Percentiles rank a stretch among this genome's conserved stretches.
These are phyloP conservation scores for Fusarium dlaminii DNA, from an alignment of 2,329 filamentous ascomycete species.

Conservation along the genomic window DNA sequence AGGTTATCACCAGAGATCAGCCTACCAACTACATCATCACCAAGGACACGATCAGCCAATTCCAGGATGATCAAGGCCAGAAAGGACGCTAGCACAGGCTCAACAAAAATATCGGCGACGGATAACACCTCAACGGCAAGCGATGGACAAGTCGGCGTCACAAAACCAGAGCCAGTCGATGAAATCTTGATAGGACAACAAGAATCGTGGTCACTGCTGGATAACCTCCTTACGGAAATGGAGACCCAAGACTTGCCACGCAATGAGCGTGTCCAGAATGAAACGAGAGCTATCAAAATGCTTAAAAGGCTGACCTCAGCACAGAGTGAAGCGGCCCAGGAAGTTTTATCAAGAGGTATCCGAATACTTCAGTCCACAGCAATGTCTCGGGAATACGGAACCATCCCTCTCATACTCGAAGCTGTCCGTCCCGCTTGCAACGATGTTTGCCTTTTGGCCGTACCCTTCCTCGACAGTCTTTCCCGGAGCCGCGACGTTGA, in stretches of 20 bases:
- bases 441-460: constrained; percentile 37
- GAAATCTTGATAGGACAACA: neutral
- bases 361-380: constrained; percentile 39
- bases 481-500: constrained; percentile 18
- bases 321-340: constrained; percentile 13
- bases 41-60: neutral
- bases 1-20: constrained; percentile 22
- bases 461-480: constrained; percentile 38
- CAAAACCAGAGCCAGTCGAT: neutral
- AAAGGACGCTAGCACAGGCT: neutral
- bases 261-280: neutral
- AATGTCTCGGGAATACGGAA: constrained; percentile 26
- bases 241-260: neutral
- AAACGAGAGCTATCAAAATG: constrained; percentile 23
- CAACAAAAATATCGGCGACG: neutral
- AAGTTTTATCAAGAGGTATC: constrained; percentile 29
- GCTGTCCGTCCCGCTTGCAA: constrained; percentile 33
- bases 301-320: constrained; percentile 30
- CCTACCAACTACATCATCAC: constrained; percentile 2
- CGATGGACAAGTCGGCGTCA: neutral
- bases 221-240: constrained; percentile 21
- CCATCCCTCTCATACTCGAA: constrained; percentile 32
- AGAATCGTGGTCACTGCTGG: constrained; percentile 2
- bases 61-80: neutral
- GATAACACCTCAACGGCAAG: neutral